phyloP scores from a whole-genome alignment of 2,329 filamentous ascomycete genomes.

The Dactylella cylindrospora region DNA sequence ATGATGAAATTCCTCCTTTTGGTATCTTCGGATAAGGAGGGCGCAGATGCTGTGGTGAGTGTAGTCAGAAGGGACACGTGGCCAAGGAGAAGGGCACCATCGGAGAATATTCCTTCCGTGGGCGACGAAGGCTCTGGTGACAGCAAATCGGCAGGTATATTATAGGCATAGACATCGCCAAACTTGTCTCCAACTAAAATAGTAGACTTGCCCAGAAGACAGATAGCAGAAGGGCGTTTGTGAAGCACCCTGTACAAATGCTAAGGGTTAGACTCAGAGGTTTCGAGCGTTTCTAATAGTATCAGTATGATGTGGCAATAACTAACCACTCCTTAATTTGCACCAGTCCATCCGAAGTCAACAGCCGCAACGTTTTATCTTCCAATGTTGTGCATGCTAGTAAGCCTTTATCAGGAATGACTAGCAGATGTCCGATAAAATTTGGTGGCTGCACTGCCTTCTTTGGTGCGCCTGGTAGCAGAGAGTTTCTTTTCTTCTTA shows the following conservation, averaged over 20 bases:
- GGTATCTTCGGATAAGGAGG: constrained; percentile 55
- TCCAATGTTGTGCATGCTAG: constrained; percentile 80
- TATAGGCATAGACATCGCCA: constrained; percentile 85
- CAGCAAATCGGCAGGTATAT: neutral
- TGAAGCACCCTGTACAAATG: constrained; percentile 68
- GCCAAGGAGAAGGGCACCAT: constrained; percentile 74
- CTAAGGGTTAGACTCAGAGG: constrained; percentile 18
- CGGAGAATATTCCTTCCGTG: constrained; percentile 60
- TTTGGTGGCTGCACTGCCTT: constrained; percentile 46
- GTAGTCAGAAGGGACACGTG: constrained; percentile 95
- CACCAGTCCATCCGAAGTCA: constrained; percentile 70
- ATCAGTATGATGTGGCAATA: neutral
- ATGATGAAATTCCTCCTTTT: constrained; percentile 62
- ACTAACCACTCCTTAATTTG: constrained; percentile 60
- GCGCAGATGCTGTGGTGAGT: constrained; percentile 60
- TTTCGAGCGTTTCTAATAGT: constrained; percentile 16
- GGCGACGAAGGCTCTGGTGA: constrained; percentile 19
- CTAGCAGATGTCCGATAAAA: constrained; percentile 50
- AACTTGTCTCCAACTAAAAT: constrained; percentile 93
- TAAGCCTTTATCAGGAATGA: constrained; percentile 63
- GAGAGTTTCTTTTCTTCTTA: constrained; percentile 10
- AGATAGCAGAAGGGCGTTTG: constrained; percentile 79
- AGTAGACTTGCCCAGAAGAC: constrained; percentile 68
- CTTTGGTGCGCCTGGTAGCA: neutral
- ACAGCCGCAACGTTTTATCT: constrained; percentile 86